Evolutionary conservation across 2,329 filamentous ascomycete species (phyloP), one percentile per base, ranked within the genome.

Genomic region (Calonectria multiphialidica): DNA sequence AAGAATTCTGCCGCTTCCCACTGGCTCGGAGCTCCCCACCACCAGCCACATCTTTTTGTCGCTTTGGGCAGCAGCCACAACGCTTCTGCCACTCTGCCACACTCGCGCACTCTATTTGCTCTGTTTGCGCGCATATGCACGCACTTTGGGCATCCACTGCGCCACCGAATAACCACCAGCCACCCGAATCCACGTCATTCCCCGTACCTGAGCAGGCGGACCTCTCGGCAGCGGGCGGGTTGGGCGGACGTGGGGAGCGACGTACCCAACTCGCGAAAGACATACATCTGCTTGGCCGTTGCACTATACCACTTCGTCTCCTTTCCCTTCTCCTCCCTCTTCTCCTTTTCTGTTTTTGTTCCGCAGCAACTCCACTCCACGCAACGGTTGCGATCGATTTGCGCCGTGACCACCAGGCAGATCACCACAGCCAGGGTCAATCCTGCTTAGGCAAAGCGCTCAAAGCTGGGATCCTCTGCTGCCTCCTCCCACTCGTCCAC

Each of bases 171-270:
- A 30, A 40, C 33, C 68, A 76, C 77, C 73, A 79, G 78, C 78
- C 78, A 79, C 75, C 64, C 69, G 63, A 74, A 74, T 76, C 78
- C 77, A 79, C 78, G 77, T 80, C 78, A 78, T 80, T 71, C 68
- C 68, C 45, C 33, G 55, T 68, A 44, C 35, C 45, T 49, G 23
- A 18, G 21, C 33, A 66, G 18, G 49, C 63, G 71, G 71, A 42
- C 65, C 49, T 33, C 63, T 70, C 67, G 71, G 71, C 71, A 64
- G 61, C 37, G 37, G 30, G 61, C 37, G 37, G 30, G 47, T 65
- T 61, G 50, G 71, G 68, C 71, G 61, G 18, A 35, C 66, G 45
- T 74, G 64, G 70, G 67, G 57, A 66, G 59, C 67, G 63, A 57
- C 59, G 59, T 68, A 71, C 65, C 68, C 65, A 72, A 72, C 66